Percentiles rank a stretch among this genome's conserved stretches.
phyloP scores from a whole-genome alignment of 148 eudicot genomes.

The Rheum nobile region DNA sequence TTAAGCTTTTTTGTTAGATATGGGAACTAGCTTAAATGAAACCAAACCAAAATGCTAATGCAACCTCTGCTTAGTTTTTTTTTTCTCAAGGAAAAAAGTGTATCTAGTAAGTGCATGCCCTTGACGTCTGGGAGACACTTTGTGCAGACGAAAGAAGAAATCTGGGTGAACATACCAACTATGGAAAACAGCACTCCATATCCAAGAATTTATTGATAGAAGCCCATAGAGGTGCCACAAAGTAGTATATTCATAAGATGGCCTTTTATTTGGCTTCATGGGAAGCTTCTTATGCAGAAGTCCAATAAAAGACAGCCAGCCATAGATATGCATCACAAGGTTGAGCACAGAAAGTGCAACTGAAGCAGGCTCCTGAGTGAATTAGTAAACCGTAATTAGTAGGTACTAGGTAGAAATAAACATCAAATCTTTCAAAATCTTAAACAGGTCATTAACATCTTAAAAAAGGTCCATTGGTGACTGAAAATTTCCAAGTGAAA shows the following conservation, averaged over 20 bases:
- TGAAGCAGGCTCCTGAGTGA: constrained; percentile 74
- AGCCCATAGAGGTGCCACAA: constrained; percentile 68
- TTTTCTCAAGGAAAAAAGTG: neutral
- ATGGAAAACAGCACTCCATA: constrained; percentile 91
- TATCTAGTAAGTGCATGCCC: neutral
- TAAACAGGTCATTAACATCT: neutral
- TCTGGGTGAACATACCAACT: constrained; percentile 41
- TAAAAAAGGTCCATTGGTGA: neutral
- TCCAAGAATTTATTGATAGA: constrained; percentile 62
- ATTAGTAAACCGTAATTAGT: constrained; percentile 15
- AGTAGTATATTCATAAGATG: constrained; percentile 52
- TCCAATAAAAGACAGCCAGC: constrained; percentile 62
- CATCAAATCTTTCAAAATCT: neutral
- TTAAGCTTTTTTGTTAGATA: neutral
- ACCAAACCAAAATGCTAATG: neutral
- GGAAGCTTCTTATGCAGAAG: constrained; percentile 59
- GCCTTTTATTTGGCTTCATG: constrained; percentile 31
- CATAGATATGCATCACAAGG: constrained; percentile 74
- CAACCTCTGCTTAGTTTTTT: neutral
- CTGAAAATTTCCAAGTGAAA: neutral
- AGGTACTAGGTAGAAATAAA: constrained; percentile 13
- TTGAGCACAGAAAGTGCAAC: constrained; percentile 71
- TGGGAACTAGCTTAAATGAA: no score
- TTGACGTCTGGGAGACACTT: neutral
- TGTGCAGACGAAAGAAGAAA: neutral